Conservation (phyloP, 116 monocot species). For the Cymodocea nodosa region DNA sequence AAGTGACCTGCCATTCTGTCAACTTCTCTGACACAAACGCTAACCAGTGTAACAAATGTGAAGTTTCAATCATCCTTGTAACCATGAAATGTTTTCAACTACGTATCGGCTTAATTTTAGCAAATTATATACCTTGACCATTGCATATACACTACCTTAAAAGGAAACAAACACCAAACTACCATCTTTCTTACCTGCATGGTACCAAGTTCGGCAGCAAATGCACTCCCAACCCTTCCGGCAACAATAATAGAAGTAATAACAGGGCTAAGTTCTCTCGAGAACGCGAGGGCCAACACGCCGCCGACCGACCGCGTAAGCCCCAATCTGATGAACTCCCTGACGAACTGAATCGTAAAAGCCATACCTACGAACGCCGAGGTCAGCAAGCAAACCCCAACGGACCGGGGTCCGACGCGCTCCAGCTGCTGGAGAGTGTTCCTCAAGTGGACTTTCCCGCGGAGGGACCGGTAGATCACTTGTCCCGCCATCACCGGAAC, state of each 20-base stretch:
- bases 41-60: too few species aligned
- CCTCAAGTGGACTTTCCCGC: conserved; percentile 45
- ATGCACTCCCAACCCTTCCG: conserved; percentile 69
- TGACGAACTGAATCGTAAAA: conserved; percentile 90
- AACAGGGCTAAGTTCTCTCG: conserved; percentile 87
- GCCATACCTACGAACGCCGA: conserved; percentile 98
- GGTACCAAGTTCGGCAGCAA: conserved; percentile 89
- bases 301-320: conserved; percentile 90
- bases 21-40: too few species aligned
- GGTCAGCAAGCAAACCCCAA: conserved; percentile 85
- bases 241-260: conserved; percentile 74
- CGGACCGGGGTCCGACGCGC: conserved; percentile 69
- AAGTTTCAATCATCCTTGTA: too few species aligned
- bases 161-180: too few species aligned
- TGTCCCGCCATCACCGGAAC: conserved; percentile 58
- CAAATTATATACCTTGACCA: too few species aligned
- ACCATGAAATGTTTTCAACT: too few species aligned
- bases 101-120: too few species aligned
- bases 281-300: conserved; percentile 81
- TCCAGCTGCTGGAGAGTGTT: conserved; percentile 78
- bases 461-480: conserved; percentile 41
- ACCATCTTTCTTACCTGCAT: conserved; percentile 44
- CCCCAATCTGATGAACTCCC: conserved; percentile 87
- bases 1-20: too few species aligned
- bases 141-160: too few species aligned